A percentile compares a stretch with the other conserved stretches of the same genome.
Evolutionary conservation across 345 rosid genomes (phyloP).

Genomic region (Microthlaspi erraticum): DNA sequence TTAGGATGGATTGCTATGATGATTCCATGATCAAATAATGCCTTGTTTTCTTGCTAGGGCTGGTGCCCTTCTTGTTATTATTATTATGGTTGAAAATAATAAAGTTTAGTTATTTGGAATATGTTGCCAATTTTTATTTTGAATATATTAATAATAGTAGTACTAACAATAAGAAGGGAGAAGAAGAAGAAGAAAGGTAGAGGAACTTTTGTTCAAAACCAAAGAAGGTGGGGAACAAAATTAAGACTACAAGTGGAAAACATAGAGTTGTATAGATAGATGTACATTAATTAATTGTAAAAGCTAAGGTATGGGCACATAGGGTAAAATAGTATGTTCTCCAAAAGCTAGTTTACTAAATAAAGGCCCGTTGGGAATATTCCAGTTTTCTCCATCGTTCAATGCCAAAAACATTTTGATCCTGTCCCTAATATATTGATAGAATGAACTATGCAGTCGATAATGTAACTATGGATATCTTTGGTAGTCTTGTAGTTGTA

Average conservation of each 20-base stretch:
- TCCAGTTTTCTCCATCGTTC: background rate
- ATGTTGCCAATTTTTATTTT: background rate
- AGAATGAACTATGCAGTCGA: too few relatives aligned
- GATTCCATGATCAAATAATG: constrained; percentile 10
- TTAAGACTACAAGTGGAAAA: constrained; percentile 11
- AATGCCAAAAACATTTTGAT: too few relatives aligned
- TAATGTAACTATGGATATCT: too few relatives aligned
- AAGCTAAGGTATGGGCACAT: constrained; percentile 6
- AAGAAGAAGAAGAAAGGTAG: constrained; percentile 3
- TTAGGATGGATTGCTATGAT: constrained; percentile 9
- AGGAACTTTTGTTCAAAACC: constrained; percentile 23
- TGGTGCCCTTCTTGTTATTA: background rate
- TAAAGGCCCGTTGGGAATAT: constrained; percentile 3
- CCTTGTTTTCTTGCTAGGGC: background rate
- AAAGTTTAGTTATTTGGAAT: background rate
- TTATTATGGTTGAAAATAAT: background rate
- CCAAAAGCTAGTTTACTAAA: constrained; percentile 1
- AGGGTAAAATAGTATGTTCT: background rate
- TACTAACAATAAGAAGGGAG: too few relatives aligned
- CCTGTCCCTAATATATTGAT: too few relatives aligned
- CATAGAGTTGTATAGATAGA: background rate
- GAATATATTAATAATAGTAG: background rate
- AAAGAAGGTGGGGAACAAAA: constrained; percentile 38
- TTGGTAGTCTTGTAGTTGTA: too few relatives aligned
- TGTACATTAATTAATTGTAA: constrained; percentile 22